Percentiles rank a stretch among this genome's conserved stretches.
Evolutionary conservation across 163 green algal genomes (phyloP).

Genomic region (Trebouxia gelatinosa): DNA sequence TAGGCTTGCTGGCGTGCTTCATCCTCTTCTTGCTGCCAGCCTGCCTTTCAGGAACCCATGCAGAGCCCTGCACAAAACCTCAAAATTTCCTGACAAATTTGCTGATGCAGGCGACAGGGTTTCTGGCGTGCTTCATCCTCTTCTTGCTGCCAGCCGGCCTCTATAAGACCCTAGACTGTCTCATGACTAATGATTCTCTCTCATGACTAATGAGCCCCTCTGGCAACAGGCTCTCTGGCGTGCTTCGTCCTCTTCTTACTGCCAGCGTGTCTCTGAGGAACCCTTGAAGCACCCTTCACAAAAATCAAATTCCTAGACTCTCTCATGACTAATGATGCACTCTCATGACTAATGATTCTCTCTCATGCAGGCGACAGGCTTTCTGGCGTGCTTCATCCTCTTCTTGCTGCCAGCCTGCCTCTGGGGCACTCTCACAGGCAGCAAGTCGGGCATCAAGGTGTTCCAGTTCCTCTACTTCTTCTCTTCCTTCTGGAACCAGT

Average conservation of each 20-base stretch:
- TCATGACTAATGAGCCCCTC: no score
- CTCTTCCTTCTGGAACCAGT: constrained; percentile 24
- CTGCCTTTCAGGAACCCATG: background rate
- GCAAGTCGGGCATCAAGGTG: background rate
- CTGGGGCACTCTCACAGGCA: background rate
- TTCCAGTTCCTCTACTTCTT: constrained; percentile 40
- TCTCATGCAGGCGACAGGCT: constrained; percentile 9
- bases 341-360: no score
- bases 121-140: constrained; percentile 19
- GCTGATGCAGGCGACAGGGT: constrained; percentile 12
- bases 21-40: constrained; percentile 17
- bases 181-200: no score
- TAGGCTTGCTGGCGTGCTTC: constrained; percentile 15
- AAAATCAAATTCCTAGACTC: no score
- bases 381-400: constrained; percentile 19
- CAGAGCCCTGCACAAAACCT: no score
- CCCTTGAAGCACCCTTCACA: no score
- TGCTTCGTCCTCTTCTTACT: no score
- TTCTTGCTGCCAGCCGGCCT: constrained; percentile 13
- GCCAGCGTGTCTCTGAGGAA: no score
- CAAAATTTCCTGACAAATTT: no score
- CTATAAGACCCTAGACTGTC: no score
- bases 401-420: constrained; percentile 16
- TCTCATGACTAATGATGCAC: no score
- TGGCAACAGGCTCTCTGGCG: no score